Evolutionary conservation across 805 yeast species (phyloP).

Genomic region (Zygosaccharomyces gambellarensis): DNA sequence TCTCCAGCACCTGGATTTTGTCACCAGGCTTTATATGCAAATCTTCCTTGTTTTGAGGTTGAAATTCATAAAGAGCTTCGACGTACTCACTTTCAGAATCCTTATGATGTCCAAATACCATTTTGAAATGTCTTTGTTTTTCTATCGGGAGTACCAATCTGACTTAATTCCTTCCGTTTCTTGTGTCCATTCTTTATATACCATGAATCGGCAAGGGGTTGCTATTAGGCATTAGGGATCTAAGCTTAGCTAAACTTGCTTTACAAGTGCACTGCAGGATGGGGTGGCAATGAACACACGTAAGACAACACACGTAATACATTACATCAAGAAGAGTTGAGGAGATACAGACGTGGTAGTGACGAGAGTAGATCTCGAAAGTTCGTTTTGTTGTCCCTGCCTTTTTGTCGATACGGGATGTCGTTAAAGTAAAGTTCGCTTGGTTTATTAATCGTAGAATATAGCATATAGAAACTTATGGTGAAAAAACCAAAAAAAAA

Average conservation of each 20-base stretch:
- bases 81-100: slow-evolving; percentile 36
- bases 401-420: background rate
- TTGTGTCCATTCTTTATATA: background rate
- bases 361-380: too few relatives aligned
- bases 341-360: background rate
- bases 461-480: too few relatives aligned
- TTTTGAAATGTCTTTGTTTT: background rate
- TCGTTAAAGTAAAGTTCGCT: background rate
- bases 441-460: too few relatives aligned
- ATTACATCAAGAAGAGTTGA: background rate
- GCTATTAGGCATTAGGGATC: background rate
- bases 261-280: background rate
- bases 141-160: too few relatives aligned
- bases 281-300: background rate
- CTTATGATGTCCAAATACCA: slow-evolving; percentile 4
- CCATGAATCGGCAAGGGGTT: background rate
- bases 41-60: slow-evolving; percentile 73
- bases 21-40: slow-evolving; percentile 62
- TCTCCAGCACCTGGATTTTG: slow-evolving; percentile 63
- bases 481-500: too few relatives aligned
- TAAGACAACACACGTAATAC: background rate
- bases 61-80: slow-evolving; percentile 71
- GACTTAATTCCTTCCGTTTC: too few relatives aligned
- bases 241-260: background rate
- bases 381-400: too few relatives aligned